phyloP scores from a whole-genome alignment of 352 stramenopile genomes.

The Achlya hypogyna region DNA sequence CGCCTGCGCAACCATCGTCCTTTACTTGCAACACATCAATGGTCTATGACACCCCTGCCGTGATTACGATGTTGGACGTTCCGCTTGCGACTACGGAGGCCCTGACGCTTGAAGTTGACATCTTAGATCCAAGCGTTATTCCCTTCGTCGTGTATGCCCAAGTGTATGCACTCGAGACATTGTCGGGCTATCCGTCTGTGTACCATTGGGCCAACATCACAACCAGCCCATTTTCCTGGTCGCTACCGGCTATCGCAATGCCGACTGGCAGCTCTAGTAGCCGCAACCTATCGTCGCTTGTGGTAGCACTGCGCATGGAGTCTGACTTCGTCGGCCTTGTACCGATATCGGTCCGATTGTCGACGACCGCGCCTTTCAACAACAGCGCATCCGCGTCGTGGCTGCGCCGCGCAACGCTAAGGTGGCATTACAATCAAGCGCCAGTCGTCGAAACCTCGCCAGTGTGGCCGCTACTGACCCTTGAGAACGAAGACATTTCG shows the following conservation, averaged over 20 bases:
- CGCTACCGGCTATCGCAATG: background rate
- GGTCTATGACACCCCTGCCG: background rate
- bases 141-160: background rate
- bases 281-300: background rate
- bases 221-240: background rate
- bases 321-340: background rate
- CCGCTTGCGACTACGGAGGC: background rate
- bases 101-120: background rate
- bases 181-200: background rate
- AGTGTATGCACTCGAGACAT: background rate
- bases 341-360: background rate
- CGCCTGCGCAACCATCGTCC: too few species aligned
- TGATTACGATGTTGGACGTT: background rate
- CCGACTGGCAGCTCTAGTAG: background rate
- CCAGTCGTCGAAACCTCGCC: background rate
- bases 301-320: background rate
- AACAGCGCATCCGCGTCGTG: background rate
- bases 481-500: background rate
- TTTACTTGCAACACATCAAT: background rate
- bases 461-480: background rate
- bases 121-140: background rate
- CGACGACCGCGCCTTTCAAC: background rate
- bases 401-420: background rate
- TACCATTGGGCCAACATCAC: background rate
- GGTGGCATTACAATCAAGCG: background rate